Percentiles rank a stretch among this genome's conserved stretches.
Conservation (phyloP, 1,284 basidiomycete species). For the Tetrapyrgos nigripes region DNA sequence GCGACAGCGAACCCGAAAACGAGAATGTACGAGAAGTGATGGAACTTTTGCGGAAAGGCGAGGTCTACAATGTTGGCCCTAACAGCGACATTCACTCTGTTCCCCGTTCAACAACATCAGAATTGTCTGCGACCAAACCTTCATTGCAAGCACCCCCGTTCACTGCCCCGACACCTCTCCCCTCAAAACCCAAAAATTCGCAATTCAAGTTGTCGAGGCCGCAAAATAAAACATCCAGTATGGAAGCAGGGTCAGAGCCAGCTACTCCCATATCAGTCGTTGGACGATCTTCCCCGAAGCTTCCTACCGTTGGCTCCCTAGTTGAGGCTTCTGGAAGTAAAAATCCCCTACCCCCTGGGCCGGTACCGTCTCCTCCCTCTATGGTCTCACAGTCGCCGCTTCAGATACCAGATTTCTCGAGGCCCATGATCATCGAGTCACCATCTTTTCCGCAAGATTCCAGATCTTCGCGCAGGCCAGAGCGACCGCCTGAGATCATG, state of each 20-base stretch:
- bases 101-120: conserved; percentile 25
- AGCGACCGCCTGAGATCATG: conserved; percentile 48
- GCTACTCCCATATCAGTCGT: conserved; percentile 33
- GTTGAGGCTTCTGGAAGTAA: conserved; percentile 41
- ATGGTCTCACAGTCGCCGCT: conserved; percentile 47
- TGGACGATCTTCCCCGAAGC: conserved; percentile 39
- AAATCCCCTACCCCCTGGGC: conserved; percentile 39
- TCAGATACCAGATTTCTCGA: conserved; percentile 18
- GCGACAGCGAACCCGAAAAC: conserved; percentile 62
- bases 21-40: conserved; percentile 58
- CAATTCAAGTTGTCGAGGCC: conserved; percentile 43
- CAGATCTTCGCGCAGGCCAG: conserved; percentile 26
- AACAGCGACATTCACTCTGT: conserved; percentile 37
- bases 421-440: conserved; percentile 10
- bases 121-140: conserved; percentile 21
- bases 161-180: conserved; percentile 13
- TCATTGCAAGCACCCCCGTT: conserved; percentile 13
- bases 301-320: conserved; percentile 26
- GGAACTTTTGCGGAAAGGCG: conserved; percentile 60
- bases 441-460: conserved; percentile 19
- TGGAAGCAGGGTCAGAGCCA: conserved; percentile 18
- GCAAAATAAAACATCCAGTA: conserved; percentile 15
- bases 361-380: conserved; percentile 33
- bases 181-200: conserved; percentile 30
- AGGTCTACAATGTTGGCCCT: conserved; percentile 65